Evolutionary conservation across 169 alveolate species (phyloP), one percentile per base, ranked within the genome.

Genomic region (Amoebophrya sp.): DNA sequence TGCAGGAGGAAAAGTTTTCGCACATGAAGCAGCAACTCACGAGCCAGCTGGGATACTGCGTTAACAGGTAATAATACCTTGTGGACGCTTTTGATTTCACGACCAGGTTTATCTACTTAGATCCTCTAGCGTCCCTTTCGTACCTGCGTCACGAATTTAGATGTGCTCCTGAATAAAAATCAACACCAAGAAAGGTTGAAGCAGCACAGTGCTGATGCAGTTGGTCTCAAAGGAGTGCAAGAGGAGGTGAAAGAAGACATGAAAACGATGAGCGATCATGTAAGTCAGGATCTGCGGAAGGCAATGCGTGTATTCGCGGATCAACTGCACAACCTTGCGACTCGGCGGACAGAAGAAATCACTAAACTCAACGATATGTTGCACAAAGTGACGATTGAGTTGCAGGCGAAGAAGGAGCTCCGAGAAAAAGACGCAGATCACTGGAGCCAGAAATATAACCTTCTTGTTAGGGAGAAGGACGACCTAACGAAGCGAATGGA

Each of bases 321-420:
- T 18, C 83, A 65, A 36, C 33, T 65, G 83, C 83, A 65, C 83
- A 65, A 65, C 83, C 83, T 65, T 10, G 83, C 83, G 2, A 65
- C 83, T 1, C 2, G 26, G 2, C 2, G 83, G 36, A 65, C 83
- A 10, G 83, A 65, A 26, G 83, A 65, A 36, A 36, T 65, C 2
- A 65, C 83, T 10, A 1, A 18, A 1, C 83, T 65, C 39, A 65
- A 65, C n/a, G 83, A 65, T 36, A 65, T 65, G 83, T 6, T 65
- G 83, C 83, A 65, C 83, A 65, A 65, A 36, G 83, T 65, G 33
- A 0, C 33, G 36, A 65, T 65, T 36, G 83, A 65, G 83, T 26
- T 65, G 83, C 83, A 65, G 83, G 83, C 83, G 83, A 65, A 65
- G 26, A 65, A 65, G 33, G 83, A 65, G 26, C 83, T 65, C 36